Base-by-base conservation (phyloP, 768 basidiomycete genomes). In the Mycena vitilis region DNA sequence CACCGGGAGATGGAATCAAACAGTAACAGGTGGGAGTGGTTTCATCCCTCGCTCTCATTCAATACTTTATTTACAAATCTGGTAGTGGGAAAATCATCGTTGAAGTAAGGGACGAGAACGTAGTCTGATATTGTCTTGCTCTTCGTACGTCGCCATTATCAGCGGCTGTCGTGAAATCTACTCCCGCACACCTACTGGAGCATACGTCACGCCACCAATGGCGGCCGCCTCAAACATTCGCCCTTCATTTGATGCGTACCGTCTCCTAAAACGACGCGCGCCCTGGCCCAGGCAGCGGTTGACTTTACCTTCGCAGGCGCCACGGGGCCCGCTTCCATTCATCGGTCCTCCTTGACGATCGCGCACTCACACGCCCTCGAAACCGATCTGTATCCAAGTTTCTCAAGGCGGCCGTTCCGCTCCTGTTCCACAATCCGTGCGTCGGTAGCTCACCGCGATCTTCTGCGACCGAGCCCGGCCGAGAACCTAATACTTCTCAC, bases 1-100 rank as follows among this genome's bases (percentile, higher is more conserved):
- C 94, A 95, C 70, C 83, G 85, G 68, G 94, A 94, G 79, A 95
- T 98, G 91, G 89, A 92, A 76, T 88, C 82, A 65, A 91, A 95
- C 74, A 79, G 78, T 45, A 87, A 83, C 68, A 83, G 80, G 85
- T 82, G 40, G 4, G 47, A 37, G 13, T 49, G 65, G 79, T 75
- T 45, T 61, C 51, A 51, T 49, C 55, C 30, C 30, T 30, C 30
- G 5, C 30, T 30, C 65, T 59, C 30, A n/a, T 44, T 60, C 48
- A 60, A 42, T 37, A 57, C 37, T 37, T 45, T 54, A 13, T 57
- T 69, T 53, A 73, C 61, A 13, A 45, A 60, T 62, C 25, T 49
- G 44, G 37, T 73, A 86, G 85, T 68, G 85, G 85, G 47, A 85
- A 86, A 74, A 84, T 86, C 47, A 75, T 86, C 44, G 80, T 79